Conservation (phyloP, 1,139 yeast species). For the Waltiozyma sp. region DNA sequence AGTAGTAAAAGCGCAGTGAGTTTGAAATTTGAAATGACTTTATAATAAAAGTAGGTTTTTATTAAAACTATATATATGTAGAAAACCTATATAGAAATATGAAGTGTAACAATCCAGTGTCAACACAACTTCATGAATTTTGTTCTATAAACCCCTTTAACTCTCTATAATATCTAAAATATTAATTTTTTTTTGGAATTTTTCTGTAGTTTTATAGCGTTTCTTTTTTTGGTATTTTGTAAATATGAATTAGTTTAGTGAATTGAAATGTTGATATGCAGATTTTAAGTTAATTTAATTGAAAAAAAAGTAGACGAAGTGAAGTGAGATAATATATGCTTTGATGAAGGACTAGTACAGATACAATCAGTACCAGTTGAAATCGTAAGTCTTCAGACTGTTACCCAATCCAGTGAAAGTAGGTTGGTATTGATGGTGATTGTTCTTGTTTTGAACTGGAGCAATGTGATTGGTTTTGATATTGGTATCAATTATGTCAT, state of each 20-base stretch:
- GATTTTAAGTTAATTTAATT: neutral
- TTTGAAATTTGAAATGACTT: too few relatives aligned
- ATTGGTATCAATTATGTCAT: constrained; percentile 2
- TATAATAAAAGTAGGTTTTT: neutral
- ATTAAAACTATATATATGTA: too few relatives aligned
- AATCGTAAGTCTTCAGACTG: neutral
- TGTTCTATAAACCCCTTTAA: neutral
- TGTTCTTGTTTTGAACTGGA: neutral
- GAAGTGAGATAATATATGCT: neutral
- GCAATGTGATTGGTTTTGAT: neutral
- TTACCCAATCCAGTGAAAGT: neutral
- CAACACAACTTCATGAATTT: neutral
- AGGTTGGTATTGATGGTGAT: neutral
- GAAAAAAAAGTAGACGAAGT: neutral
- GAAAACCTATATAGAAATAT: neutral
- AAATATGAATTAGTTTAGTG: neutral
- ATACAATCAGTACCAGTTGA: constrained; percentile 1
- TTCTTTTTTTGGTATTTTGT: neutral
- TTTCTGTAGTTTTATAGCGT: neutral
- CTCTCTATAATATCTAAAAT: neutral
- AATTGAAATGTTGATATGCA: neutral
- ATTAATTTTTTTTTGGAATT: neutral
- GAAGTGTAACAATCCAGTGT: neutral
- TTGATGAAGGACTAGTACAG: neutral
- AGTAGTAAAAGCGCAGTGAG: too few relatives aligned